Evolutionary conservation across 208 protist species (phyloP).

Genomic region (Wallacemonas sp.): DNA sequence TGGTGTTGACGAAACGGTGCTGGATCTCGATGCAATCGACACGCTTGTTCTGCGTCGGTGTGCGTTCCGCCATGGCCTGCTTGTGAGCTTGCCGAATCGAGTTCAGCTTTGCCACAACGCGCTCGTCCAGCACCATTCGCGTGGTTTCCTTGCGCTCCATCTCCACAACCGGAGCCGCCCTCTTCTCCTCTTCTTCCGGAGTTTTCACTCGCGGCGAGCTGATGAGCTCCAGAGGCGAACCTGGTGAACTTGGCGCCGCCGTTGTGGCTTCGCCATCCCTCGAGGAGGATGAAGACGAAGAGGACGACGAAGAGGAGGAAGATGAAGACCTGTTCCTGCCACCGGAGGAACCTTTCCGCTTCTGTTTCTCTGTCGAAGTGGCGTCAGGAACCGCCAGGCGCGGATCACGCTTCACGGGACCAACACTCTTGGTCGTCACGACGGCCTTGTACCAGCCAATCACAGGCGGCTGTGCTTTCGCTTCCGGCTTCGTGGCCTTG

Average conservation of each 20-base stretch:
- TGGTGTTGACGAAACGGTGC: not conserved
- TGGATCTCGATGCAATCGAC: not conserved
- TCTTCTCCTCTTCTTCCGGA: too few relatives aligned
- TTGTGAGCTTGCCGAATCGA: not conserved
- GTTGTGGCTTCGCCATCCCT: too few relatives aligned
- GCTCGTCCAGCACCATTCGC: not conserved
- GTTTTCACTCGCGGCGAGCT: too few relatives aligned
- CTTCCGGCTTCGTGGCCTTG: too few relatives aligned
- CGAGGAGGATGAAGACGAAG: not conserved
- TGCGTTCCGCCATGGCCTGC: too few relatives aligned
- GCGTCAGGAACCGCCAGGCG: not conserved
- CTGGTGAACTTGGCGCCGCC: not conserved
- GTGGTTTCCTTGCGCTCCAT: not conserved
- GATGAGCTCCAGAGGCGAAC: too few relatives aligned
- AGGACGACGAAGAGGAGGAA: not conserved
- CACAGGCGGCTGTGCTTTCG: too few relatives aligned
- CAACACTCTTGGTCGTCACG: not conserved
- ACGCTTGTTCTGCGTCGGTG: too few relatives aligned
- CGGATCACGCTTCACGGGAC: not conserved
- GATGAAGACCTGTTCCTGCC: not conserved
- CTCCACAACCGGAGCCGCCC: not conserved
- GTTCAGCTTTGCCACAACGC: not conserved
- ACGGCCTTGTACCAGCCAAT: slow-evolving; percentile 6
- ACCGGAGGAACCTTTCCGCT: too few relatives aligned
- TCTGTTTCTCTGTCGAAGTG: too few relatives aligned